Percentiles rank a stretch among this genome's conserved stretches.
These are phyloP conservation scores for Massariosphaeria phaeospora DNA, from an alignment of 495 filamentous ascomycete genomes.

Conservation along the genomic window DNA sequence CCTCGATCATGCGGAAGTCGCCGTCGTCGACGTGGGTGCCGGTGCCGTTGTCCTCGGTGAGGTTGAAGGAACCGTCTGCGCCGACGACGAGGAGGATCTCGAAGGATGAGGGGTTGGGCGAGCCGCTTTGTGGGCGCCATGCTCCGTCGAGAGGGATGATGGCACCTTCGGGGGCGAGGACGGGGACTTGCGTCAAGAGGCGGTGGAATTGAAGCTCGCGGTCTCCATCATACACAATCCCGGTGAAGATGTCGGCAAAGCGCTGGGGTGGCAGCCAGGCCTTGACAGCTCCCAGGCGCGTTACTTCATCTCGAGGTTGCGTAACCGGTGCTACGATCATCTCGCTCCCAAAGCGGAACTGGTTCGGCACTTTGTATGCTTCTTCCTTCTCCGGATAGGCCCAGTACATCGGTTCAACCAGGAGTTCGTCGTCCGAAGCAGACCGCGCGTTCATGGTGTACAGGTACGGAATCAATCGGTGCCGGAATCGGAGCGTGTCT, in stretches of 20 bases:
- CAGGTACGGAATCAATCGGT: slow-evolving; percentile 53
- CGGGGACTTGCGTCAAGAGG: slow-evolving; percentile 43
- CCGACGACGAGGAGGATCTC: slow-evolving; percentile 52
- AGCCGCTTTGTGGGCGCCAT: slow-evolving; percentile 42
- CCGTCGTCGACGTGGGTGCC: slow-evolving; percentile 28
- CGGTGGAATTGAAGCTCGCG: slow-evolving; percentile 47
- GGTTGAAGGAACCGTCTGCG: slow-evolving; percentile 44
- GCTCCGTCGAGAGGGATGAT: slow-evolving; percentile 50
- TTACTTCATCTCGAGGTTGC: slow-evolving; percentile 40
- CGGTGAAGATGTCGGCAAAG: slow-evolving; percentile 51
- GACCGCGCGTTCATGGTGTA: slow-evolving; percentile 52
- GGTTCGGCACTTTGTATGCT: slow-evolving; percentile 50
- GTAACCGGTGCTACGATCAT: slow-evolving; percentile 53
- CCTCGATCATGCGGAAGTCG: slow-evolving; percentile 28
- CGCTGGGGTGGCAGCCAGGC: slow-evolving; percentile 51
- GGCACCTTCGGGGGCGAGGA: slow-evolving; percentile 51
- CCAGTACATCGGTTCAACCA: slow-evolving; percentile 60
- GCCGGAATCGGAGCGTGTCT: slow-evolving; percentile 47
- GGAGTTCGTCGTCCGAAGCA: slow-evolving; percentile 43
- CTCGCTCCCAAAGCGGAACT: slow-evolving; percentile 52
- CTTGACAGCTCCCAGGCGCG: slow-evolving; percentile 40
- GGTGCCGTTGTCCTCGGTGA: slow-evolving; percentile 41
- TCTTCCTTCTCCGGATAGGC: slow-evolving; percentile 44
- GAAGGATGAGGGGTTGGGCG: slow-evolving; percentile 40
- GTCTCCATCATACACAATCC: slow-evolving; percentile 50